Evolutionary conservation across 305 asterid genomes (phyloP), one percentile per base, ranked within the genome.

Genomic region (Plantago lanceolata): DNA sequence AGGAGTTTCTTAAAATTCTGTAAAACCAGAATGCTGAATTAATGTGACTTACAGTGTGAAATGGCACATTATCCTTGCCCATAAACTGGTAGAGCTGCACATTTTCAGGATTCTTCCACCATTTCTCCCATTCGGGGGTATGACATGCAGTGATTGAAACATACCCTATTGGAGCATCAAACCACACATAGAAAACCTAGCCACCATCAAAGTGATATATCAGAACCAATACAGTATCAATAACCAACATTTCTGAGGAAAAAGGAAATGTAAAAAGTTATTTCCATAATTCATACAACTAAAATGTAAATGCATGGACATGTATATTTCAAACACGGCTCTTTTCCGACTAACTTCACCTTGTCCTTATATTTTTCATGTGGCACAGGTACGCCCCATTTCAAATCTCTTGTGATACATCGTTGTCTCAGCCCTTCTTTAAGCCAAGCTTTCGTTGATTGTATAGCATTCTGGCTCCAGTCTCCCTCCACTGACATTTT

Each of bases 11-110:
- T 48, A 44, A 53, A 51, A 51, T 17, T 0, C 20, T 12, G 6
- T 45, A 50, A 12, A 50, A 12, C 17, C 19, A 24, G 29, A 63
- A 55, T 12, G 54, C 4, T 16, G 19, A 62, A 51, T 57, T 56
- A 54, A 48, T 24, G 29, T 2, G 47, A 78, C 97, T 70, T 78
- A 92, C 98, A 60, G 97, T 92, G 78, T 92, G 98, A 75, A 89
- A 92, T 62, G 97, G 97, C 70, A 92, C 95, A 67, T 92, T 92
- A 69, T 89, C 97, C 84, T 92, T 89, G 81, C 98, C 98, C 97
- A 92, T 89, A 72, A 92, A 92, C 77, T 89, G 96, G 79, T 79
- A 92, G 52, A 92, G 84, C 69, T 92, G 96, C 79, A 92, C 97
- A 73, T 89, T 65, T 63, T 92, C 89, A 66, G 98, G 97, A 80